Evolutionary conservation across 129 eudicot species (phyloP).

Genomic region (Heracleum sosnowskyi): DNA sequence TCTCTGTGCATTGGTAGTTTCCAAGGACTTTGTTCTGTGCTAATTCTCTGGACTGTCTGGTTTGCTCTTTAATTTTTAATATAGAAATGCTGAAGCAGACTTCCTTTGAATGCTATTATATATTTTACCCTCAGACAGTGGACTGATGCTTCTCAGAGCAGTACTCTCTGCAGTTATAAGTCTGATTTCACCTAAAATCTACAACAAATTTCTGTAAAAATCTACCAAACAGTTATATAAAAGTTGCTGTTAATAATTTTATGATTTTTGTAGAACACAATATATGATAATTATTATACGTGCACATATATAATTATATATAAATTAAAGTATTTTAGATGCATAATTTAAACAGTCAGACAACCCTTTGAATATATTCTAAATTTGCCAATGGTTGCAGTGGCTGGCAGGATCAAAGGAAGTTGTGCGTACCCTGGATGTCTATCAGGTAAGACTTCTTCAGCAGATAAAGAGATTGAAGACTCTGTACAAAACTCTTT

Average conservation of each 20-base stretch:
- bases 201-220: not conserved
- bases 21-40: conserved; percentile 59
- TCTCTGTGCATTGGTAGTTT: conserved; percentile 5
- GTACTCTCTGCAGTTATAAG: conserved; percentile 5
- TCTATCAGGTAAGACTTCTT: too few relatives aligned
- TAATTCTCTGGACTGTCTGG: conserved; percentile 63
- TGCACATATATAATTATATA: too few relatives aligned
- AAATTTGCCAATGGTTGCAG: too few relatives aligned
- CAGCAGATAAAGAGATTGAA: too few relatives aligned
- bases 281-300: not conserved
- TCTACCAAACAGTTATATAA: not conserved
- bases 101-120: conserved; percentile 61
- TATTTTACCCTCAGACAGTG: conserved; percentile 76
- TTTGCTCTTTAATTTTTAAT: conserved; percentile 50
- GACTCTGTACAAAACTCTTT: too few relatives aligned
- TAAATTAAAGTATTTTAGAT: too few relatives aligned
- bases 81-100: conserved; percentile 22
- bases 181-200: not conserved
- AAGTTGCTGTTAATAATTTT: too few relatives aligned
- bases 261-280: too few relatives aligned
- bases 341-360: too few relatives aligned
- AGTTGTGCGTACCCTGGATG: too few relatives aligned
- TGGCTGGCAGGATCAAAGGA: too few relatives aligned
- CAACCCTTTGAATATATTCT: too few relatives aligned
- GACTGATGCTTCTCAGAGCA: conserved; percentile 79